A percentile compares a stretch with the other conserved stretches of the same genome.
Conservation (phyloP, 192 early-diverging fungal species). For the Dissophora ornata region DNA sequence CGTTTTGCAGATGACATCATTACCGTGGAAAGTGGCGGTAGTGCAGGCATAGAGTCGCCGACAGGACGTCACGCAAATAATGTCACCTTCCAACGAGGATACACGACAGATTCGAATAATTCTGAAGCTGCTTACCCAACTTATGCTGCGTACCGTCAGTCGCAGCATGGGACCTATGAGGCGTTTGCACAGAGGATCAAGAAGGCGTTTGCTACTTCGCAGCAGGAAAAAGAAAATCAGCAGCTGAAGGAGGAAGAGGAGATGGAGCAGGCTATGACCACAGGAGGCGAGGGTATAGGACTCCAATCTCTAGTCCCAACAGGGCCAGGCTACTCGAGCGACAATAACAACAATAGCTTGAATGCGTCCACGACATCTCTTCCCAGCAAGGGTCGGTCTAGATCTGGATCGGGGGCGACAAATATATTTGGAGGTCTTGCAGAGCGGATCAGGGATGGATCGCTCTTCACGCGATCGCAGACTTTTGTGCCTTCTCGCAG, state of each 20-base stretch:
- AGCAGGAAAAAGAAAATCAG: constrained; percentile 2
- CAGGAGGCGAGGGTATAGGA: neutral
- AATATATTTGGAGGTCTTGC: constrained; percentile 22
- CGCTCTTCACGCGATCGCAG: constrained; percentile 17
- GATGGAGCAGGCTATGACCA: neutral
- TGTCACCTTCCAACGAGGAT: constrained; percentile 18
- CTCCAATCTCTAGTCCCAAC: neutral
- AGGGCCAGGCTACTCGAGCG: no score
- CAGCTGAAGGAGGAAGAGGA: neutral
- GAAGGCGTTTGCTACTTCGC: constrained; percentile 14
- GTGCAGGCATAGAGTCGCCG: neutral
- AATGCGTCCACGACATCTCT: neutral
- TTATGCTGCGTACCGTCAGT: constrained; percentile 24
- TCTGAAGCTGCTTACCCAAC: constrained; percentile 24
- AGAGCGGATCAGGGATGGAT: constrained; percentile 20
- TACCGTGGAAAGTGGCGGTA: neutral
- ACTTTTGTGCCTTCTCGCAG: neutral
- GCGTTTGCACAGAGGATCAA: constrained; percentile 29
- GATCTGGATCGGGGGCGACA: constrained; percentile 6
- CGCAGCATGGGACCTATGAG: constrained; percentile 27
- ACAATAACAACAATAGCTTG: neutral
- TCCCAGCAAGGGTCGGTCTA: neutral
- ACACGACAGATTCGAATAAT: constrained; percentile 9
- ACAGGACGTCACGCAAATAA: neutral
- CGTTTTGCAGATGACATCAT: constrained; percentile 13